Base-by-base conservation (phyloP, 2,329 filamentous ascomycete genomes). In the Albophoma yamanashiensis region DNA sequence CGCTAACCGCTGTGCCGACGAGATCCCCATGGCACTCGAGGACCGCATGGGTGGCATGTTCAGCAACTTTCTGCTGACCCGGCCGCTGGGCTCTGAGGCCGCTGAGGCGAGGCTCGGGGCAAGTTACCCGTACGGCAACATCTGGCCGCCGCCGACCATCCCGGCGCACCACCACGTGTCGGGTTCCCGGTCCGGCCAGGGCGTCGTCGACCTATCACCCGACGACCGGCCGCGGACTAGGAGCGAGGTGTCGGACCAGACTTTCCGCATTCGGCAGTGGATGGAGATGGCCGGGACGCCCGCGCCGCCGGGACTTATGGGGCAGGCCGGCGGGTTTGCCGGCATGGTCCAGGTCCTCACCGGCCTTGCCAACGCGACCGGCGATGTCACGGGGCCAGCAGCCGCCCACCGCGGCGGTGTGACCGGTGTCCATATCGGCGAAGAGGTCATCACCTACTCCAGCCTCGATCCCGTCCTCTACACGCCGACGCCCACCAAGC, bases 231-330 rank as follows among this genome's bases (percentile, higher is more conserved):
- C 89, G 4, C 73, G 72, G 14, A 72, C 70, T 3, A 76, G 84
- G 6, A 74, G 73, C 3, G 81, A 92, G 61, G 79, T 90, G 20
- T 91, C 85, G 4, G 82, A 90, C 56, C 78, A 80, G 20, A 84
- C 84, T 0, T 96, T 96, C 68, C 81, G 89, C 9, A 80, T 96
- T 39, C 82, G 88, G 47, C 84, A 86, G 62, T 94, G 89, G 89
- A 83, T 91, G 70, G 84, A 91, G 62, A 87, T 89, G 74, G 73
- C 71, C 3, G 72, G 74, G 6, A 67, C 68, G 6, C 64, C 69
- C 11, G 59, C 64, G 31, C 63, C 68, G 55, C 68, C 65, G n/a
- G 67, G 60, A 40, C 62, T 70, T 31, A 61, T 75, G 27, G 71
- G 71, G 38, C 66, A 70, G 36, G 67, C 64, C 45, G 63, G 64